Evolutionary conservation across 2,329 filamentous ascomycete species (phyloP), one percentile per base, ranked within the genome.

Genomic region (Trichoderma hamatum): DNA sequence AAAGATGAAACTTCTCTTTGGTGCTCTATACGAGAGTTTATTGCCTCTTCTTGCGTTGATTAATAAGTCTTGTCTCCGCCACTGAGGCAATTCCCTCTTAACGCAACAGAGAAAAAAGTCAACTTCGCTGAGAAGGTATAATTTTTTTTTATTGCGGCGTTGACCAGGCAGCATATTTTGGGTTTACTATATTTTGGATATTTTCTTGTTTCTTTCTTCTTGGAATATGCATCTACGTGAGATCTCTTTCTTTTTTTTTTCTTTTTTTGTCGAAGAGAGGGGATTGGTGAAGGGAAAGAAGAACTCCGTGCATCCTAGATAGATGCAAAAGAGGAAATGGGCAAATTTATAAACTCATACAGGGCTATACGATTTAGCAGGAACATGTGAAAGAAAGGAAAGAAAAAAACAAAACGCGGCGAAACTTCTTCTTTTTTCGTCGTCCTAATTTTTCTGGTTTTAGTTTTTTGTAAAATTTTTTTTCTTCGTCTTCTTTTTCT

Each of bases 121-220:
- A 21, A 49, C 19, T 59, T 51, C 10, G 63, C 36, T 49, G n/a
- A 36, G 43, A 55, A 24, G 39, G 34, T 21, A 56, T 51, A 46
- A n/a, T 43, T 24, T 55, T 43, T 9, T 56, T 52, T 34, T 59
- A 43, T 60, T 62, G 69, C 39, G 70, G 70, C 70, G 70, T 68
- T 70, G 65, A 67, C 39, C 36, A 54, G 64, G 64, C 68, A 70
- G 65, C 70, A 71, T 72, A 68, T 49, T 65, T 68, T 70, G 55
- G 64, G 62, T 28, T 61, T 58, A 56, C 46, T 46, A 30, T 65
- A 43, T 65, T 60, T 36, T 66, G 67, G 67, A 54, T 46, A 64
- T 52, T 52, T 62, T 52, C 21, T 46, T 19, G 26, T 24, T 6
- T 39, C 39, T 49, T 43, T 59, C 28, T 49, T 34, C 3, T 30